phyloP scores from a whole-genome alignment of 1,139 yeast genomes.

The Yamadazyma diospyri region DNA sequence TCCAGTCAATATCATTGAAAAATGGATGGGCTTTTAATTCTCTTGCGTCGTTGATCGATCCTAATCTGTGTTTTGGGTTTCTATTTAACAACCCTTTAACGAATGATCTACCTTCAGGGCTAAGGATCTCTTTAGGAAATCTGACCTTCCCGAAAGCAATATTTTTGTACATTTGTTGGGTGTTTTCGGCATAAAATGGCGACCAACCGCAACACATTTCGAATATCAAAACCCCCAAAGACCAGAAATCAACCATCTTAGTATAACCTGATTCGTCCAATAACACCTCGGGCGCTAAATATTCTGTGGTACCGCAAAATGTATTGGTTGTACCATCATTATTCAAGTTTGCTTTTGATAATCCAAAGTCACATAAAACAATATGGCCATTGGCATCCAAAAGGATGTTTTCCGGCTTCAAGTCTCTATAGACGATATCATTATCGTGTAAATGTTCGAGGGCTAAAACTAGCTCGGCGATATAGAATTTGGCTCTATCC shows the following conservation, averaged over 20 bases:
- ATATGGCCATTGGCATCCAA: constrained; percentile 96
- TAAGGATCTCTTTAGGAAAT: constrained; percentile 91
- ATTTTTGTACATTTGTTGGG: constrained; percentile 97
- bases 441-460: constrained; percentile 89
- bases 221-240: constrained; percentile 74
- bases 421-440: constrained; percentile 90
- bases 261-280: constrained; percentile 83
- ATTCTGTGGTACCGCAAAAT: constrained; percentile 96
- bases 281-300: constrained; percentile 76
- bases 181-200: constrained; percentile 96
- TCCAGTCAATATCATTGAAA: constrained; percentile 90
- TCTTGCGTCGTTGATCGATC: constrained; percentile 86
- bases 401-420: constrained; percentile 90
- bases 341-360: constrained; percentile 86
- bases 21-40: constrained; percentile 90
- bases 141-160: constrained; percentile 97
- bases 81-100: constrained; percentile 92
- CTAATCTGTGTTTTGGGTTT: constrained; percentile 91
- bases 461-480: constrained; percentile 91
- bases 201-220: constrained; percentile 99
- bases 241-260: constrained; percentile 87
- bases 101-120: constrained; percentile 88
- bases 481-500: constrained; percentile 91
- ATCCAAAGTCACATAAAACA: constrained; percentile 94
- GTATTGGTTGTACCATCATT: constrained; percentile 93